phyloP scores from a whole-genome alignment of 148 eudicot genomes.

The Arbutus unedo region DNA sequence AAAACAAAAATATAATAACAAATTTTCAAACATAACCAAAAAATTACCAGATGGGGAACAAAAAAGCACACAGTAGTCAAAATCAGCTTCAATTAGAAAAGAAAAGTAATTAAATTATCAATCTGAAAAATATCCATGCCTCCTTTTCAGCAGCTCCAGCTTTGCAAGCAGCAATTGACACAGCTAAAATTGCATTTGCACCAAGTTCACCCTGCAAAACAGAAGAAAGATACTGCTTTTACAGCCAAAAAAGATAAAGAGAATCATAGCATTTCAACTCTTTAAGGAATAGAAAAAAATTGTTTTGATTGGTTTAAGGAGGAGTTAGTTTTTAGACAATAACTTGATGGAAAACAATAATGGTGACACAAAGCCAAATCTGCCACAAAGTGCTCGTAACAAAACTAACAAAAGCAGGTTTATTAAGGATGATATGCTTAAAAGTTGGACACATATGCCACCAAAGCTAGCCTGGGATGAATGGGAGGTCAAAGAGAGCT shows the following conservation, averaged over 20 bases:
- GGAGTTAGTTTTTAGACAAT: neutral
- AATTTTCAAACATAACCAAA: neutral
- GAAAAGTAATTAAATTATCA: slow-evolving; percentile 12
- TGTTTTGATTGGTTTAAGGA: neutral
- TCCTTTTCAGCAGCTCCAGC: slow-evolving; percentile 99
- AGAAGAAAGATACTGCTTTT: neutral
- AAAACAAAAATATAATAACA: slow-evolving; percentile 4
- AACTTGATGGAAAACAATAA: neutral
- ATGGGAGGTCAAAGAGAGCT: neutral
- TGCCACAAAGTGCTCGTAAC: neutral
- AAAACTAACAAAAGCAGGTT: neutral
- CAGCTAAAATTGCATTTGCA: slow-evolving; percentile 91
- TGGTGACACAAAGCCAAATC: neutral
- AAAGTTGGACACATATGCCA: neutral
- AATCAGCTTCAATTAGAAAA: slow-evolving; percentile 12
- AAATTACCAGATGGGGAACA: neutral
- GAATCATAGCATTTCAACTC: neutral
- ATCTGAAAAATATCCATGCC: slow-evolving; percentile 34
- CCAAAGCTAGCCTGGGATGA: neutral
- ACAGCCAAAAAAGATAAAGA: neutral
- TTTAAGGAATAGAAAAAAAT: neutral
- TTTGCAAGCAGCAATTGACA: slow-evolving; percentile 96
- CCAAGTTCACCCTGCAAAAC: slow-evolving; percentile 87
- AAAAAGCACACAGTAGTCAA: neutral
- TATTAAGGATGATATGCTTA: slow-evolving; percentile 2